Evolutionary conservation across 163 green algal species (phyloP).

Genomic region (Chloromonas sp.): DNA sequence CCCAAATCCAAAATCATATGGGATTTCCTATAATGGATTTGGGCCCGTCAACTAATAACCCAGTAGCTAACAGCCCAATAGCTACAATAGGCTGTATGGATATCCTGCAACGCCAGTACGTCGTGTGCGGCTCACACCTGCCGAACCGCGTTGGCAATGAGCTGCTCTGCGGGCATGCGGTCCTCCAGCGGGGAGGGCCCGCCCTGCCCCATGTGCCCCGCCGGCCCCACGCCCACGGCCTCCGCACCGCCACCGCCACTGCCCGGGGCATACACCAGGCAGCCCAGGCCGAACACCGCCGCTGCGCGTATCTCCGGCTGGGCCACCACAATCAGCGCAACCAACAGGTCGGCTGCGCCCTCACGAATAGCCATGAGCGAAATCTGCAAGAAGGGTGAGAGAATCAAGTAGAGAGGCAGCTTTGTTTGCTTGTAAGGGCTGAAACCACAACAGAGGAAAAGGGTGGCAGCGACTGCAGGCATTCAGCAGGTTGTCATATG

Average conservation of each 20-base stretch:
- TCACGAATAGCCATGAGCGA: constrained; percentile 43
- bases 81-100: too few species aligned
- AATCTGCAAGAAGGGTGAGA: constrained; percentile 11
- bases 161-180: constrained; percentile 38
- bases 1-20: too few species aligned
- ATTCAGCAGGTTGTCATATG: too few species aligned
- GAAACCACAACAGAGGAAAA: too few species aligned
- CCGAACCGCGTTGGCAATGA: constrained; percentile 37
- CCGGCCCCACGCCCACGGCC: neutral
- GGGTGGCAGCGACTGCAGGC: too few species aligned
- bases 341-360: constrained; percentile 55
- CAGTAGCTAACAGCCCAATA: too few species aligned
- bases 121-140: constrained; percentile 18
- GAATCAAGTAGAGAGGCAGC: neutral
- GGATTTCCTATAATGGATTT: too few species aligned
- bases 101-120: too few species aligned
- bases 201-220: too few species aligned
- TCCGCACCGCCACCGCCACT: neutral
- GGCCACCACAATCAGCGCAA: constrained; percentile 50
- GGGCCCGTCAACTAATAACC: too few species aligned
- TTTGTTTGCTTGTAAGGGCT: too few species aligned
- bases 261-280: constrained; percentile 55
- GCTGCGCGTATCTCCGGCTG: constrained; percentile 78
- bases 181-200: constrained; percentile 16
- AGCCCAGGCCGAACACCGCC: constrained; percentile 81